A percentile compares a stretch with the other conserved stretches of the same genome.
Evolutionary conservation across 2,329 filamentous ascomycete species (phyloP).

Genomic region (Rhynchosporium agropyri): DNA sequence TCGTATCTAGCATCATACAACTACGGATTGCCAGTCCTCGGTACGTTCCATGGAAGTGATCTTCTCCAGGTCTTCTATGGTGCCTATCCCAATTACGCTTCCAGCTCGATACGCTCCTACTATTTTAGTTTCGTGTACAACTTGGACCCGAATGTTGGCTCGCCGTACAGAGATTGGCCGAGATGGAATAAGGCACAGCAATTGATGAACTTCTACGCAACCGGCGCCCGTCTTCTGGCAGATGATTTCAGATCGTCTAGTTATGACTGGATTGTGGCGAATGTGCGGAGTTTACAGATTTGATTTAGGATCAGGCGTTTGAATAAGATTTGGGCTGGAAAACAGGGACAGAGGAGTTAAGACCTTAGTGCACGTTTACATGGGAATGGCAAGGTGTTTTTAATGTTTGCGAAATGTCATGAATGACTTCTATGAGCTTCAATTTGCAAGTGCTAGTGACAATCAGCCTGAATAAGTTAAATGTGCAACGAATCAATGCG

Average conservation of each 20-base stretch:
- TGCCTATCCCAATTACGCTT: conserved; percentile 49
- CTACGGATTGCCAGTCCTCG: conserved; percentile 69
- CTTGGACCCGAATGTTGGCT: conserved; percentile 66
- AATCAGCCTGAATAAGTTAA: neutral
- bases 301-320: neutral
- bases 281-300: conserved; percentile 31
- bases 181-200: conserved; percentile 54
- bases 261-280: conserved; percentile 46
- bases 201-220: conserved; percentile 52
- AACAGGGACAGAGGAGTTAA: neutral
- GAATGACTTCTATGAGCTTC: neutral
- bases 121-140: conserved; percentile 74
- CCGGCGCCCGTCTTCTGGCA: conserved; percentile 44
- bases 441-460: neutral
- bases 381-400: neutral
- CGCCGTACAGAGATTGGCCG: conserved; percentile 50
- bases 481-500: neutral
- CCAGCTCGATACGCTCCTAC: conserved; percentile 63
- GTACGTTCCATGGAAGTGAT: conserved; percentile 75
- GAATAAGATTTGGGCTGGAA: neutral
- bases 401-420: neutral
- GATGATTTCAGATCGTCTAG: conserved; percentile 53
- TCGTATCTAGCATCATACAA: conserved; percentile 75
- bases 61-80: conserved; percentile 63
- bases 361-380: neutral